phyloP scores from a whole-genome alignment of 495 filamentous ascomycete genomes.

The Neurospora pannonica region DNA sequence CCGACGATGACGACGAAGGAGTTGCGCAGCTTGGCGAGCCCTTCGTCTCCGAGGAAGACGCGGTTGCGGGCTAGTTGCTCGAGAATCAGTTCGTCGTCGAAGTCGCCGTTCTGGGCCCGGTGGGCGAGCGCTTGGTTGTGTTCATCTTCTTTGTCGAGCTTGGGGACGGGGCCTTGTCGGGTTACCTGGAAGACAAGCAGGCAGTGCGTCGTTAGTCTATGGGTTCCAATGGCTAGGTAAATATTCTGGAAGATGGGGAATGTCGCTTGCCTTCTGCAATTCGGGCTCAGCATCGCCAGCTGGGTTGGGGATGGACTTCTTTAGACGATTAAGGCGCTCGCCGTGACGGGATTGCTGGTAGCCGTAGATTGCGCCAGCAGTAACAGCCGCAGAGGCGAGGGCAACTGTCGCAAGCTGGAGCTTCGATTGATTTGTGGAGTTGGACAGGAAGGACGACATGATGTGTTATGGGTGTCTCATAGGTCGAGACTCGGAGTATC shows the following conservation, averaged over 20 bases:
- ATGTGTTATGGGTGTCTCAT: not conserved
- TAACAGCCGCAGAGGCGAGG: constrained; percentile 62
- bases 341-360: constrained; percentile 57
- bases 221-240: not conserved
- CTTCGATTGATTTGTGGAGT: constrained; percentile 24
- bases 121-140: constrained; percentile 65
- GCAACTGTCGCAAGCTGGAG: constrained; percentile 67
- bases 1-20: constrained; percentile 86
- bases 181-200: constrained; percentile 50
- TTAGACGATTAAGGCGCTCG: constrained; percentile 56
- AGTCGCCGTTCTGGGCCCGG: constrained; percentile 78
- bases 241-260: not conserved
- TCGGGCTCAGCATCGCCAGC: constrained; percentile 21
- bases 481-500: not conserved
- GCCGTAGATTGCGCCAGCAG: constrained; percentile 60
- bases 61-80: constrained; percentile 94
- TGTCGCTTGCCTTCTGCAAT: constrained; percentile 20
- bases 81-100: constrained; percentile 87
- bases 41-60: constrained; percentile 78
- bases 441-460: constrained; percentile 32
- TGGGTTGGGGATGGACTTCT: constrained; percentile 59
- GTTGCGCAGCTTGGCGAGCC: constrained; percentile 65
- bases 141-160: constrained; percentile 62
- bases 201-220: not conserved
- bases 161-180: constrained; percentile 52